phyloP scores from a whole-genome alignment of 1,284 basidiomycete genomes.

The Cerrena zonata region DNA sequence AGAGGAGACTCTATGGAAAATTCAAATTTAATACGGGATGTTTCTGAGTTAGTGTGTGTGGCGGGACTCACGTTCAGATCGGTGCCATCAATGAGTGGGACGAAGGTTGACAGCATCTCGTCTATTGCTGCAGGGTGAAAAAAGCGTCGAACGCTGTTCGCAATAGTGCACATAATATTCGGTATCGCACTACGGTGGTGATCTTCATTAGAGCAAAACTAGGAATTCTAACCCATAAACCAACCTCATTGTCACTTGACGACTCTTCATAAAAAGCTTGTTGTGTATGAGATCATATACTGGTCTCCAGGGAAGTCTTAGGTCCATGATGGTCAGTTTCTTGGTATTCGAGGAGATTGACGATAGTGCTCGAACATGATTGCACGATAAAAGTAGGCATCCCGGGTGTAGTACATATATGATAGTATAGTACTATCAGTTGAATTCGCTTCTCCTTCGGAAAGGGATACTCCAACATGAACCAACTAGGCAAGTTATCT shows the following conservation, averaged over 20 bases:
- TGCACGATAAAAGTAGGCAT: conserved; percentile 56
- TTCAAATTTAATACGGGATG: conserved; percentile 5
- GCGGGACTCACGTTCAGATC: conserved; percentile 57
- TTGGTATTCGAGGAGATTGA: conserved; percentile 60
- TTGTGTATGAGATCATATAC: conserved; percentile 75
- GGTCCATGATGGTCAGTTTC: conserved; percentile 72
- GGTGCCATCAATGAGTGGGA: conserved; percentile 72
- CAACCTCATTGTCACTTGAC: too few species aligned
- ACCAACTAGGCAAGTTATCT: conserved; percentile 51
- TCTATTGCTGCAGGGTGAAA: conserved; percentile 86
- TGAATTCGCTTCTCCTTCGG: conserved; percentile 73
- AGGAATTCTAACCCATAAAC: neutral
- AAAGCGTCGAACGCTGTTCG: conserved; percentile 78
- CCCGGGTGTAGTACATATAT: conserved; percentile 54
- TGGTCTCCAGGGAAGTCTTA: conserved; percentile 85
- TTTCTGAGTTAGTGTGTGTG: neutral
- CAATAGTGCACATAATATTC: conserved; percentile 82
- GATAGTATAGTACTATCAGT: conserved; percentile 79
- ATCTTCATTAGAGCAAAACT: conserved; percentile 9
- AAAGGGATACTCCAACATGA: conserved; percentile 79
- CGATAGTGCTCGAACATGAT: conserved; percentile 53
- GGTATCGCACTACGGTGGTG: conserved; percentile 62
- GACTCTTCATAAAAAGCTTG: conserved; percentile 78
- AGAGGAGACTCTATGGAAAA: conserved; percentile 55
- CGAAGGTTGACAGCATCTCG: conserved; percentile 82